phyloP scores from a whole-genome alignment of 805 yeast genomes.

The Priceomyces haplophilus region DNA sequence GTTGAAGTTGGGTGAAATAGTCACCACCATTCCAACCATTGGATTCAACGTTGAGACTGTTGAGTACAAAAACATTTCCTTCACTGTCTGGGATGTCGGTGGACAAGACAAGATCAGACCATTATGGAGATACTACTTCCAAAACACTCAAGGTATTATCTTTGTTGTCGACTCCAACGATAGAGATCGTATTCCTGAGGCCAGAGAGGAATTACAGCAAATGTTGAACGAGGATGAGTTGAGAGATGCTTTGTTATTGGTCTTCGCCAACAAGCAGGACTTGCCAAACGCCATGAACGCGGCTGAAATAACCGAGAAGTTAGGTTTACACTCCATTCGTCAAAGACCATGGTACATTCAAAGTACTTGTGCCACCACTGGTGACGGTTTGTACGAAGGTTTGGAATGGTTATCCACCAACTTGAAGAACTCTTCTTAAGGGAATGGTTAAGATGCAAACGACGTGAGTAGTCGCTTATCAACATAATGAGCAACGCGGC shows the following conservation, averaged over 20 bases:
- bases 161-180: slow-evolving; percentile 97
- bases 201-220: slow-evolving; percentile 97
- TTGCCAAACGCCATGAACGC: slow-evolving; percentile 99
- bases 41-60: slow-evolving; percentile 98
- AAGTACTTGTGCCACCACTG: slow-evolving; percentile 98
- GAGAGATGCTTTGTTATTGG: slow-evolving; percentile 91
- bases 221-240: slow-evolving; percentile 98
- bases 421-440: slow-evolving; percentile 55
- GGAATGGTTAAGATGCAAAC: not conserved
- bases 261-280: slow-evolving; percentile 98
- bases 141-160: slow-evolving; percentile 97
- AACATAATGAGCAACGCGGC: not conserved
- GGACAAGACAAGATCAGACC: slow-evolving; percentile 99
- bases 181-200: slow-evolving; percentile 96
- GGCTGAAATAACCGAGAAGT: slow-evolving; percentile 95
- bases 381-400: slow-evolving; percentile 98
- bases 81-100: slow-evolving; percentile 99
- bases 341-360: slow-evolving; percentile 99
- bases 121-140: slow-evolving; percentile 98
- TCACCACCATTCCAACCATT: slow-evolving; percentile 93
- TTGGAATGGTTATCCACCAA: slow-evolving; percentile 93
- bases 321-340: slow-evolving; percentile 94
- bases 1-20: slow-evolving; percentile 92
- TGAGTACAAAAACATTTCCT: slow-evolving; percentile 93
- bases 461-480: not conserved